Percentiles rank a stretch among this genome's conserved stretches.
These are phyloP conservation scores for Diaporthe humulicola DNA, from an alignment of 2,329 filamentous ascomycete species.

Conservation along the genomic window DNA sequence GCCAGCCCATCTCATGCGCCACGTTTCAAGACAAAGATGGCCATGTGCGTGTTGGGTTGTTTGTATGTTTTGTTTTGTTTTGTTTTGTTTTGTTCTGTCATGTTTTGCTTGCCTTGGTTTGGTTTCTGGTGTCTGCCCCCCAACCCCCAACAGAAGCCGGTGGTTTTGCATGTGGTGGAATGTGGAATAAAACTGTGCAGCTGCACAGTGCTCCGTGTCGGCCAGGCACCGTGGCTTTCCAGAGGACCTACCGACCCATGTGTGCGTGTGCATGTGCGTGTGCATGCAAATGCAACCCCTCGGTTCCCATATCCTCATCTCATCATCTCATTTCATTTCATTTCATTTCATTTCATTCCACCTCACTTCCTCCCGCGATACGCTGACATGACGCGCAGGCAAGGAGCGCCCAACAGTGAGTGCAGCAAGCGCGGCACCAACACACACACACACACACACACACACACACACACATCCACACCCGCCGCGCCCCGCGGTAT, in stretches of 20 bases:
- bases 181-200: no score
- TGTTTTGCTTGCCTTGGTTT: neutral
- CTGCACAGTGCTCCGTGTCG: neutral
- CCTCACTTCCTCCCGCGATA: slow-evolving; percentile 29
- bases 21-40: slow-evolving; percentile 10
- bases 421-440: slow-evolving; percentile 8
- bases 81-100: neutral
- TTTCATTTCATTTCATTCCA: neutral
- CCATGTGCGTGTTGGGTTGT: neutral
- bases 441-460: neutral
- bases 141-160: no score
- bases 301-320: slow-evolving; percentile 18
- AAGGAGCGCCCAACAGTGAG: neutral
- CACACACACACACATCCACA: neutral
- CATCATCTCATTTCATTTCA: slow-evolving; percentile 17
- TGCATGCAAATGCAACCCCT: slow-evolving; percentile 25
- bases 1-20: slow-evolving; percentile 11
- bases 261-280: neutral
- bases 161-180: neutral
- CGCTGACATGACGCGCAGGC: slow-evolving; percentile 27
- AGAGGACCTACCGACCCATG: neutral
- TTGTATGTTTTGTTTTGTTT: neutral
- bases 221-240: neutral
- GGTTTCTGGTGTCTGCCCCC: neutral
- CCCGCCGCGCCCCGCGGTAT: no score